These are phyloP conservation scores for Aspergillus baeticus DNA, from an alignment of 495 filamentous ascomycete genomes.

Conservation along the genomic window DNA sequence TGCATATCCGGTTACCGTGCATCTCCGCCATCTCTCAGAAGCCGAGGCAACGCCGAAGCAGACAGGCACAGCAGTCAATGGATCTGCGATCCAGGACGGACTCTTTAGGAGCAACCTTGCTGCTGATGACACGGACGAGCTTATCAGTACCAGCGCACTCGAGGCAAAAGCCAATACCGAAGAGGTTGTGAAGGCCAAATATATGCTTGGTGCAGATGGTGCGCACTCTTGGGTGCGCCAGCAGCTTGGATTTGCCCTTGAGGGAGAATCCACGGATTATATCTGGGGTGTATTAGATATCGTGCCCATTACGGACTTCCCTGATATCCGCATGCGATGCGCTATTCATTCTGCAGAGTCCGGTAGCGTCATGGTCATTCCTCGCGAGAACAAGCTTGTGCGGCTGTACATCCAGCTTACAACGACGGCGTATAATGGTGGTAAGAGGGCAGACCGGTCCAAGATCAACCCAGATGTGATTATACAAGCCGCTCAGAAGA, in stretches of 20 bases:
- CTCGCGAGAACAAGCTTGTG: slow-evolving; percentile 63
- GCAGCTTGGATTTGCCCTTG: slow-evolving; percentile 42
- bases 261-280: slow-evolving; percentile 33
- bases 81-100: slow-evolving; percentile 34
- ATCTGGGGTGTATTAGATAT: slow-evolving; percentile 59
- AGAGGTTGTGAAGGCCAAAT: slow-evolving; percentile 56
- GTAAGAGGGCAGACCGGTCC: slow-evolving; percentile 42
- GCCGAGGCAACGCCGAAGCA: slow-evolving; percentile 36
- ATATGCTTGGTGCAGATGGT: slow-evolving; percentile 45
- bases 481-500: slow-evolving; percentile 56
- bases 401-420: slow-evolving; percentile 70
- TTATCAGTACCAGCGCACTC: slow-evolving; percentile 32
- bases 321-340: not conserved
- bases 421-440: slow-evolving; percentile 20
- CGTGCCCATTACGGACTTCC: slow-evolving; percentile 60
- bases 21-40: slow-evolving; percentile 42
- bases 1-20: slow-evolving; percentile 55
- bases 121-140: slow-evolving; percentile 56
- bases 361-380: slow-evolving; percentile 44
- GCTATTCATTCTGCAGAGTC: not conserved
- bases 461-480: slow-evolving; percentile 61
- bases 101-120: slow-evolving; percentile 50
- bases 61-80: not conserved
- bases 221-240: slow-evolving; percentile 58
- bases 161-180: slow-evolving; percentile 27